Base-by-base conservation (phyloP, 1,284 basidiomycete species). In the Caloboletus inedulis region DNA sequence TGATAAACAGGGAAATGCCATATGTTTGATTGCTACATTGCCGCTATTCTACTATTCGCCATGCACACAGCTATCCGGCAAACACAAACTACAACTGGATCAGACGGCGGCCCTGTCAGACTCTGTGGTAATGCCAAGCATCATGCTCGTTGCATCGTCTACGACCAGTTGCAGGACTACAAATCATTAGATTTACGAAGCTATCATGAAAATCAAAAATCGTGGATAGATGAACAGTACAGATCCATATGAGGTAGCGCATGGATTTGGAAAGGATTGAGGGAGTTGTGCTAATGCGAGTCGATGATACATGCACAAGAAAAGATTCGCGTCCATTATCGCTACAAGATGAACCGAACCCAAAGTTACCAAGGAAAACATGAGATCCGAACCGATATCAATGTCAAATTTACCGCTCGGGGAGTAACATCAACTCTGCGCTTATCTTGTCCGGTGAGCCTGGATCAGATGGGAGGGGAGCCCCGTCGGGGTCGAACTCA, bases 391-490 rank as follows among this genome's bases (percentile, higher is more conserved):
- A 37, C 31, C 4, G 14, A 49, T 18, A 47, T 35, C 36, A 2
- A 43, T 34, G 21, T 13, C 12, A 34, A 18, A 9, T 39, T 58
- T 37, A 71, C 57, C 69, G 69, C 49, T 69, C 66, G 7, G 68
- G 65, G 1, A 67, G 53, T 5, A 71, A 49, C 52, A 65, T 62
- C 34, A 69, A 7, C 39, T 69, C 69, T 18, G 50, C 37, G 12
- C 52, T 51, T 27, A 54, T 55, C 49, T 72, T 69, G 47, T 72
- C 69, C 0, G 66, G 69, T 8, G 66, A 69, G 6, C 66, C 69
- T 7, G 69, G 69, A 35, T 69, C 65, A 13, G 65, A 53, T 40
- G 53, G 41, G 25, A 65, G 48, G 35, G 54, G 54, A 4, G 62
- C 58, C 0, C 66, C 66, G 23, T 69, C 66, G 1, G 64, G 65